These are phyloP conservation scores for Alternaria triticimaculans DNA, from an alignment of 2,329 filamentous ascomycete species.

Conservation along the genomic window DNA sequence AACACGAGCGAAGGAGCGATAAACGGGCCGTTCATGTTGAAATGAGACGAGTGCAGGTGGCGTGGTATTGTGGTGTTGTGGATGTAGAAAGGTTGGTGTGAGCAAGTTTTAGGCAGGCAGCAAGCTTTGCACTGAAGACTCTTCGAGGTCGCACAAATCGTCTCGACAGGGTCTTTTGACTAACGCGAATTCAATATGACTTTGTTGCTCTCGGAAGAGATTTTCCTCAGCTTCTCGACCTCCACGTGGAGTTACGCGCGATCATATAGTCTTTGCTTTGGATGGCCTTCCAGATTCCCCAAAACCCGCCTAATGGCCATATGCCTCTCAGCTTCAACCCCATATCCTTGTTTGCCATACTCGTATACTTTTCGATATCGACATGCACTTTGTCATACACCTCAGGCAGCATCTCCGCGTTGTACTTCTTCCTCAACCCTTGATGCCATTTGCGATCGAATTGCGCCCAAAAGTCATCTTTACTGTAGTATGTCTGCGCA, in stretches of 20 bases:
- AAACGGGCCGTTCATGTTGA: neutral
- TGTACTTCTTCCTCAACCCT: conserved; percentile 63
- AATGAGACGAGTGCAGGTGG: neutral
- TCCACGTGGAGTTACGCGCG: conserved; percentile 44
- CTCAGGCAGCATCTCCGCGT: conserved; percentile 64
- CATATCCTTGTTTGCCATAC: conserved; percentile 33
- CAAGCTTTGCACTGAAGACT: neutral
- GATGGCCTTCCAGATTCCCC: conserved; percentile 50
- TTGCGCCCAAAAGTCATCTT: conserved; percentile 71
- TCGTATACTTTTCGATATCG: conserved; percentile 41
- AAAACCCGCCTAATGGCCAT: conserved; percentile 49
- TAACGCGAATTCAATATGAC: neutral
- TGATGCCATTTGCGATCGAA: conserved; percentile 69
- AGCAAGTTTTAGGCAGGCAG: neutral
- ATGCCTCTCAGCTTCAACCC: conserved; percentile 31
- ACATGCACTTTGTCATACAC: conserved; percentile 73
- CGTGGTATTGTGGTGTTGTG: neutral
- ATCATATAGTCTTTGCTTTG: conserved; percentile 47
- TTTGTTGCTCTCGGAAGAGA: neutral
- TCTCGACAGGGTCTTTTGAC: neutral
- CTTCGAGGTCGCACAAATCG: neutral
- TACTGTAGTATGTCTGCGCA: conserved; percentile 71
- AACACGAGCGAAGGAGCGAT: neutral
- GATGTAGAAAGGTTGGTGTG: neutral
- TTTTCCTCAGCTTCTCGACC: conserved; percentile 18